Percentiles rank a stretch among this genome's conserved stretches.
Conservation (phyloP, 768 basidiomycete genomes). For the Trichaptum fuscoviolaceum region DNA sequence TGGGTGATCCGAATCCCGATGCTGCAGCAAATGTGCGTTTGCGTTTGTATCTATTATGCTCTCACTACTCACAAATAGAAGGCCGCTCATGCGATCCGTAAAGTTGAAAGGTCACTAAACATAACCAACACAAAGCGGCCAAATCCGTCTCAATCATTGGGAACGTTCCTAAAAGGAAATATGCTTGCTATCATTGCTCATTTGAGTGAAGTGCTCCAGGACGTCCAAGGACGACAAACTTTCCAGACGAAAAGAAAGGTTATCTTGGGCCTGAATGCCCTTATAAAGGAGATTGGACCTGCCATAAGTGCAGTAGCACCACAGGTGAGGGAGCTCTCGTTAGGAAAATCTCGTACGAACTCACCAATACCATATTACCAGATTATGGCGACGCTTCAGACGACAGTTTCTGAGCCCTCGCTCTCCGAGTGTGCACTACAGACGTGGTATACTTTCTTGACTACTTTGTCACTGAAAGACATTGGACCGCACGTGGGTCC, state of each 20-base stretch:
- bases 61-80: conserved; percentile 35
- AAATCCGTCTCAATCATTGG: conserved; percentile 30
- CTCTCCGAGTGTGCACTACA: conserved; percentile 74
- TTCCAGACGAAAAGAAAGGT: conserved; percentile 67
- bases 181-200: conserved; percentile 83
- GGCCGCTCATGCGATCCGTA: conserved; percentile 40
- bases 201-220: conserved; percentile 84
- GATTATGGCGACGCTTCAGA: conserved; percentile 97
- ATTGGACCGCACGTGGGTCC: conserved; percentile 81
- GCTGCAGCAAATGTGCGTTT: conserved; percentile 39
- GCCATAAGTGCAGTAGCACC: conserved; percentile 74
- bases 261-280: conserved; percentile 67
- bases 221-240: conserved; percentile 72
- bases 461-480: conserved; percentile 59
- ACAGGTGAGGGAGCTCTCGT: conserved; percentile 52
- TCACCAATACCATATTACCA: conserved; percentile 25
- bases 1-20: conserved; percentile 63
- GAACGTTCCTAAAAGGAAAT: conserved; percentile 61
- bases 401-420: conserved; percentile 69
- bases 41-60: not conserved
- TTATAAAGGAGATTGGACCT: conserved; percentile 67
- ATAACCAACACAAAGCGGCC: conserved; percentile 23
- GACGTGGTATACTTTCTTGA: conserved; percentile 77
- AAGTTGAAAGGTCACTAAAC: conserved; percentile 32
- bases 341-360: not conserved